A percentile compares a stretch with the other conserved stretches of the same genome.
Evolutionary conservation across 192 early-diverging fungal species (phyloP).

Genomic region (Coemansia javaensis): DNA sequence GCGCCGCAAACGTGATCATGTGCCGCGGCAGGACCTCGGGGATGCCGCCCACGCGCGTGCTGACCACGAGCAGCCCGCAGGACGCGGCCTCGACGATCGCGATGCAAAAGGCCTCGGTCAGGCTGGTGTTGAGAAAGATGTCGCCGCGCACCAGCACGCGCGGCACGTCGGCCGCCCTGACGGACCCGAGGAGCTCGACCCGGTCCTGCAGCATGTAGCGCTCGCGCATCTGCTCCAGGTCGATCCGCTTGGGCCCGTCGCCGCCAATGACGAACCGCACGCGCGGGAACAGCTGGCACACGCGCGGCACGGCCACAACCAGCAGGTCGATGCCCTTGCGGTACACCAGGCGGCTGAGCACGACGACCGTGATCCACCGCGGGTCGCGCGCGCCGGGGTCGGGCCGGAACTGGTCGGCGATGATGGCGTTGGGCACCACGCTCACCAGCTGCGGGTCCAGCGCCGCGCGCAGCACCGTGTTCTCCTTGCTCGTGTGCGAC

Average conservation of each 20-base stretch:
- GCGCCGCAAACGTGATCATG: slow-evolving; percentile 89
- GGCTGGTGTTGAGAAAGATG: slow-evolving; percentile 94
- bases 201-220: slow-evolving; percentile 87
- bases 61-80: slow-evolving; percentile 90
- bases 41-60: slow-evolving; percentile 92
- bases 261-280: slow-evolving; percentile 95
- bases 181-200: slow-evolving; percentile 80
- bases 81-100: slow-evolving; percentile 97
- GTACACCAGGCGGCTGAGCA: slow-evolving; percentile 88
- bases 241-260: slow-evolving; percentile 93
- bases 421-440: slow-evolving; percentile 96
- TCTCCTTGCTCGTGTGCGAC: slow-evolving; percentile 98
- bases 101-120: slow-evolving; percentile 98
- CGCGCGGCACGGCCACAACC: slow-evolving; percentile 83
- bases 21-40: slow-evolving; percentile 90
- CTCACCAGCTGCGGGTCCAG: slow-evolving; percentile 86
- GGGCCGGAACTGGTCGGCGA: slow-evolving; percentile 86
- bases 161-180: slow-evolving; percentile 76
- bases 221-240: slow-evolving; percentile 97
- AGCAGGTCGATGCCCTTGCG: slow-evolving; percentile 93
- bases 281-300: slow-evolving; percentile 72
- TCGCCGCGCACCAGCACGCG: slow-evolving; percentile 87
- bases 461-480: slow-evolving; percentile 91
- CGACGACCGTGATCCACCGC: slow-evolving; percentile 86
- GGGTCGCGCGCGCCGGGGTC: slow-evolving; percentile 71